phyloP scores from a whole-genome alignment of 805 yeast species.

The Hanseniaspora hatyaiensis region DNA sequence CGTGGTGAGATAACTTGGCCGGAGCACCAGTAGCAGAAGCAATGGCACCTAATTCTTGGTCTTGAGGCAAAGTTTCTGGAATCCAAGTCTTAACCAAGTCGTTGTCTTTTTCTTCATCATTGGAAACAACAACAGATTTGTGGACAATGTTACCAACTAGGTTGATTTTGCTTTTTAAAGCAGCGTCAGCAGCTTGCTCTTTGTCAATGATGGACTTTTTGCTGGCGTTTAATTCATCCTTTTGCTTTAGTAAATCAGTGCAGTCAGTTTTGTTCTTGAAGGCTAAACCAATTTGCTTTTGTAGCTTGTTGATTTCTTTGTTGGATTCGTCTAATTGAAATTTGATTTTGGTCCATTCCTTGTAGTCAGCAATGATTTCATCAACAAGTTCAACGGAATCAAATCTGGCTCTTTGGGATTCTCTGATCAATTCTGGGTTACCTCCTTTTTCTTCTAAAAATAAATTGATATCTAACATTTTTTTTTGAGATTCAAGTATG shows the following conservation, averaged over 20 bases:
- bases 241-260: constrained; percentile 63
- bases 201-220: constrained; percentile 53
- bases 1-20: constrained; percentile 86
- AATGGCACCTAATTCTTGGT: constrained; percentile 44
- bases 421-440: constrained; percentile 75
- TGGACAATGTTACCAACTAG: constrained; percentile 91
- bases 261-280: constrained; percentile 95
- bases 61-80: constrained; percentile 45
- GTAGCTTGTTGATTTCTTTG: constrained; percentile 78
- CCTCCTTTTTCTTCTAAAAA: constrained; percentile 97
- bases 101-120: constrained; percentile 78
- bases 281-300: constrained; percentile 84
- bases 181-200: constrained; percentile 72
- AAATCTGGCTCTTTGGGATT: constrained; percentile 88
- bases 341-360: constrained; percentile 80
- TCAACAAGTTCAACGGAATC: constrained; percentile 91
- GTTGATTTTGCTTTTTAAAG: constrained; percentile 69
- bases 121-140: constrained; percentile 74
- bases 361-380: constrained; percentile 83
- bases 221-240: constrained; percentile 59
- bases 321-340: constrained; percentile 84
- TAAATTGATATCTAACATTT: constrained; percentile 83
- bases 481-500: constrained; percentile 2
- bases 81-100: constrained; percentile 78
- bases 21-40: constrained; percentile 70